A percentile compares a stretch with the other conserved stretches of the same genome.
These are phyloP conservation scores for Penicillium sp. DNA, from an alignment of 2,329 filamentous ascomycete species.

Conservation along the genomic window DNA sequence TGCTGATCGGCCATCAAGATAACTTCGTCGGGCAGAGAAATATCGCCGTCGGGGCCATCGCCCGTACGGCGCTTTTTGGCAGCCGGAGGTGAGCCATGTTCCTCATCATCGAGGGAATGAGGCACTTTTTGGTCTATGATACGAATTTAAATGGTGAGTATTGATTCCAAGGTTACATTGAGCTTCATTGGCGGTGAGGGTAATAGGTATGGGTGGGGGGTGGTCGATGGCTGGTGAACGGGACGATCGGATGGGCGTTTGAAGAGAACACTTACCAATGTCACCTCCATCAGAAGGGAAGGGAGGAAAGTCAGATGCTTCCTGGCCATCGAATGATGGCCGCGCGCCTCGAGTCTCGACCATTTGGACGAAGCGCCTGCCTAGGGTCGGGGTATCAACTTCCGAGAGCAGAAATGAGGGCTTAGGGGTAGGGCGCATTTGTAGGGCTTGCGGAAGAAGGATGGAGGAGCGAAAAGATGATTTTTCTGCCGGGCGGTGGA, in stretches of 20 bases:
- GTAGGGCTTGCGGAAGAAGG: conserved; percentile 41
- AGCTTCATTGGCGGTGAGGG: not conserved
- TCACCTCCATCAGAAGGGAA: conserved; percentile 31
- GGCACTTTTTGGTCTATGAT: conserved; percentile 32
- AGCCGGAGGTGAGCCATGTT: conserved; percentile 34
- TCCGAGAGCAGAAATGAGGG: conserved; percentile 51
- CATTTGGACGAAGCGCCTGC: conserved; percentile 31
- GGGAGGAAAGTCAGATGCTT: conserved; percentile 31
- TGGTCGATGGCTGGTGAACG: conserved; percentile 7
- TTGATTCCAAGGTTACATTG: conserved; percentile 2
- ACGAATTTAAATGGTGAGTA: not conserved
- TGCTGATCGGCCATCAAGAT: conserved; percentile 25
- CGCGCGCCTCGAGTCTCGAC: conserved; percentile 32
- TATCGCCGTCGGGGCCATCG: conserved; percentile 28
- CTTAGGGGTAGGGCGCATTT: conserved; percentile 49
- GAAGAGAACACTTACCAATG: conserved; percentile 35
- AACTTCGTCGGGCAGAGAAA: conserved; percentile 21
- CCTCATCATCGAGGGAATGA: conserved; percentile 36
- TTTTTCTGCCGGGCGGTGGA: conserved; percentile 21
- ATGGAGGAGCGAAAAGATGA: conserved; percentile 21
- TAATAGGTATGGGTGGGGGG: not conserved
- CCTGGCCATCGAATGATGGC: conserved; percentile 32
- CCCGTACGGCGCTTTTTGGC: conserved; percentile 45
- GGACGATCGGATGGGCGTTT: conserved; percentile 5
- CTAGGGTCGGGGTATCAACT: conserved; percentile 31